Conservation (phyloP, 441 rosid species). For the Croton laevigatus region DNA sequence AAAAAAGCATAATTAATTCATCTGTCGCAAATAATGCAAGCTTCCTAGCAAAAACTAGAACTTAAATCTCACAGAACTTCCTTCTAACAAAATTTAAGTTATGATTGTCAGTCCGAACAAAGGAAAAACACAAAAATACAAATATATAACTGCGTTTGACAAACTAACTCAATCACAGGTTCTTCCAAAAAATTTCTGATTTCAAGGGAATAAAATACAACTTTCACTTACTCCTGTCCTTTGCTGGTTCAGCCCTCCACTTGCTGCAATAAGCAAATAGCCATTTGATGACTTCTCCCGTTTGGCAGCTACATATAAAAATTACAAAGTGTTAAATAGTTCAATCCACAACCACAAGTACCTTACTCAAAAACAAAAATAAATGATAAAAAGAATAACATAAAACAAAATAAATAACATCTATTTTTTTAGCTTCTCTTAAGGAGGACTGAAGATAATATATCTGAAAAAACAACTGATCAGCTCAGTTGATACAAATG, state of each 20-base stretch:
- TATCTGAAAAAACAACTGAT: not conserved
- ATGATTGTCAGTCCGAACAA: constrained; percentile 12
- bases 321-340: constrained; percentile 19
- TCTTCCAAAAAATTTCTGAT: constrained; percentile 16
- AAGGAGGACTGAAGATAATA: not conserved
- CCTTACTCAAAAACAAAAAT: not conserved
- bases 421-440: not conserved
- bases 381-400: not conserved
- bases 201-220: not conserved
- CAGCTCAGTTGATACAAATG: not conserved
- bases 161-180: constrained; percentile 7
- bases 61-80: constrained; percentile 1
- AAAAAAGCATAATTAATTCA: not conserved
- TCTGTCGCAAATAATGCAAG: not conserved
- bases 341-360: constrained; percentile 5
- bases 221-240: constrained; percentile 90
- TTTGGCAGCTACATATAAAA: constrained; percentile 53
- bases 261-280: constrained; percentile 92
- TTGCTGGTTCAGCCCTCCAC: constrained; percentile 98
- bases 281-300: constrained; percentile 70
- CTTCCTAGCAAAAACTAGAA: not conserved
- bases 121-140: not conserved
- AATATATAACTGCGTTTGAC: not conserved
- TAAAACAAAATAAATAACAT: not conserved
- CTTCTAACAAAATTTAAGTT: constrained; percentile 9